Evolutionary conservation across 78 protist species (phyloP).

Genomic region (Cavenderia fasciculata): DNA sequence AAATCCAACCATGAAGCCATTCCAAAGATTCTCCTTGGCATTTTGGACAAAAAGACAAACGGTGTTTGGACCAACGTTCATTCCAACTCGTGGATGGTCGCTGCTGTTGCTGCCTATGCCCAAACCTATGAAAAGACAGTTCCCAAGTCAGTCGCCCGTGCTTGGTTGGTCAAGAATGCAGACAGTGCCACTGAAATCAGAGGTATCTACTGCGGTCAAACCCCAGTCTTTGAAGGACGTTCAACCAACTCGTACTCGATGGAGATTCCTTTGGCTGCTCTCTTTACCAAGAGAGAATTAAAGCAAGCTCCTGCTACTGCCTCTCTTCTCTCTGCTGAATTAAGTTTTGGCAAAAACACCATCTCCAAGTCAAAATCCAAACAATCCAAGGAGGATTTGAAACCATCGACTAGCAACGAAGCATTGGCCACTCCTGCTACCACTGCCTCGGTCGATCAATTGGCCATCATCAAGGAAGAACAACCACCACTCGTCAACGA

Average conservation of each 20-base stretch:
- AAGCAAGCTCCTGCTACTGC: not conserved
- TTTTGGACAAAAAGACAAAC: conserved; percentile 29
- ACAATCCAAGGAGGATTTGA: conserved; percentile 12
- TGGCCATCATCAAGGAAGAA: not conserved
- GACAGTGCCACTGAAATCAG: not conserved
- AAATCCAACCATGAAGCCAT: conserved; percentile 21
- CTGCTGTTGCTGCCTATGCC: conserved; percentile 28
- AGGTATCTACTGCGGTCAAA: conserved; percentile 53
- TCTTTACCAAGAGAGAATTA: conserved; percentile 23
- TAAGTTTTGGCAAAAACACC: not conserved
- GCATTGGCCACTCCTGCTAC: not conserved
- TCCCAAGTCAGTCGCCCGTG: conserved; percentile 46
- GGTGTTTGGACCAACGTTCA: conserved; percentile 70
- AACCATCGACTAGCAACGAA: not conserved
- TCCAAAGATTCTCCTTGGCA: conserved; percentile 32
- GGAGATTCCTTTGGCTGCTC: conserved; percentile 41
- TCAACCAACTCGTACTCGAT: conserved; percentile 58
- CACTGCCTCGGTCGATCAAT: not conserved
- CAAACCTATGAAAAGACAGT: conserved; percentile 9
- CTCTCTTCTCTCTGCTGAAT: too few relatives aligned
- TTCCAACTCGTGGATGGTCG: conserved; percentile 44
- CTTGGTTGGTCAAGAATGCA: conserved; percentile 43
- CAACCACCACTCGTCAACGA: not conserved
- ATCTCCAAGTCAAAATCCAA: conserved; percentile 7
- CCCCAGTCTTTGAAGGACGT: conserved; percentile 70